These are phyloP conservation scores for Melanogaster broomeanus DNA, from an alignment of 768 basidiomycete species.

Conservation along the genomic window DNA sequence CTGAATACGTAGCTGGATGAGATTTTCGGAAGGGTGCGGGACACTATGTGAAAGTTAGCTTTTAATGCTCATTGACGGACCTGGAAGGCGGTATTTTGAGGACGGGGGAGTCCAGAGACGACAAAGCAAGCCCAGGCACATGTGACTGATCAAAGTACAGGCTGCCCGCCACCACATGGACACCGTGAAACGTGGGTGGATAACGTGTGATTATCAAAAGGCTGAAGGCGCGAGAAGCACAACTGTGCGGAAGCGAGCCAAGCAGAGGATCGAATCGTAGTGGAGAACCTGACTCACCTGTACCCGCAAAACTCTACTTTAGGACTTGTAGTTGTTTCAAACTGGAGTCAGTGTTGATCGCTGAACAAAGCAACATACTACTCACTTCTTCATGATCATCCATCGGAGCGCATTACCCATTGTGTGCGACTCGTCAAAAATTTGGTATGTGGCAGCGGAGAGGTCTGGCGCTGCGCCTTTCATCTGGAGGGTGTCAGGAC, in stretches of 20 bases:
- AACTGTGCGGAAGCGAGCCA: conserved; percentile 1
- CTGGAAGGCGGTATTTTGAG: neutral
- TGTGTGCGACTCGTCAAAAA: conserved; percentile 93
- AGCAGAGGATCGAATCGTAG: neutral
- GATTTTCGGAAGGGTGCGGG: conserved; percentile 96
- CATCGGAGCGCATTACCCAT: conserved; percentile 93
- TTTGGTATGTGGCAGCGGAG: conserved; percentile 88
- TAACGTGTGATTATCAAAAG: neutral
- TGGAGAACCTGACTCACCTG: conserved; percentile 52
- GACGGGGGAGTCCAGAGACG: neutral
- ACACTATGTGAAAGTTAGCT: conserved; percentile 20
- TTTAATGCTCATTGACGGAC: neutral
- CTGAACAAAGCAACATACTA: neutral
- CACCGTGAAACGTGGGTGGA: neutral
- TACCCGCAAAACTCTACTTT: conserved; percentile 99
- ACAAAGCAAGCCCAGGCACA: conserved; percentile 14
- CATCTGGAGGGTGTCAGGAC: conserved; percentile 54
- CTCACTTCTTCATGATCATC: conserved; percentile 99
- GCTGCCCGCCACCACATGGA: neutral
- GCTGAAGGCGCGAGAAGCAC: neutral
- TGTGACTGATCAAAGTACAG: neutral
- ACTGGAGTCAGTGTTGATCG: neutral
- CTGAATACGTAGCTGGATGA: conserved; percentile 96
- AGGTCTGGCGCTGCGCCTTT: conserved; percentile 80
- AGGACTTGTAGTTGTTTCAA: conserved; percentile 60